Evolutionary conservation across 2,329 filamentous ascomycete genomes (phyloP).

Genomic region (Fusarium sp.): DNA sequence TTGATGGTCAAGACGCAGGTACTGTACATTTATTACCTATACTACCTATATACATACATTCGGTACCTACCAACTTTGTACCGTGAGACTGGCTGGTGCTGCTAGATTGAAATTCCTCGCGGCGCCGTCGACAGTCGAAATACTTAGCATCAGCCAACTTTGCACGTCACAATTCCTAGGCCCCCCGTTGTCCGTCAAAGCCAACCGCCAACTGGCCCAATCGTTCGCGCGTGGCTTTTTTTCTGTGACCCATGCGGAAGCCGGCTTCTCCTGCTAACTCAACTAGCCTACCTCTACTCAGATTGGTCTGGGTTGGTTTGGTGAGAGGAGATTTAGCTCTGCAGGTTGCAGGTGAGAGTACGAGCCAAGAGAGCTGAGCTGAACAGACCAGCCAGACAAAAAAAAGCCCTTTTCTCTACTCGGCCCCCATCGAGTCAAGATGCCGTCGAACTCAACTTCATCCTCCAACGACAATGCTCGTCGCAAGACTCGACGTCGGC

Average conservation of each 20-base stretch:
- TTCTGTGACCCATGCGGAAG: conserved; percentile 34
- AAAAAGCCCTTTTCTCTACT: conserved; percentile 34
- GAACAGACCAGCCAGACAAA: conserved; percentile 26
- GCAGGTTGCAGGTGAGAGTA: conserved; percentile 13
- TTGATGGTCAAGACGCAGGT: conserved; percentile 21
- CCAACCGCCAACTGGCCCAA: conserved; percentile 35
- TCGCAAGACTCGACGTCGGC: conserved; percentile 39
- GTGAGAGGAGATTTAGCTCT: conserved; percentile 25
- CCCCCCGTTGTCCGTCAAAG: conserved; percentile 28
- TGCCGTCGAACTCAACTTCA: conserved; percentile 36
- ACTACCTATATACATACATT: background rate
- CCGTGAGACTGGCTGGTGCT: background rate
- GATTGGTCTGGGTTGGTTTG: conserved; percentile 29
- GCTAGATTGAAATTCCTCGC: conserved; percentile 33
- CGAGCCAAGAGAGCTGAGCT: conserved; percentile 15
- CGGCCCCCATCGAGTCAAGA: conserved; percentile 23
- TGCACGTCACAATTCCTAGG: conserved; percentile 43
- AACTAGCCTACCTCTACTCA: conserved; percentile 26
- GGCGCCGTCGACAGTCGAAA: conserved; percentile 31
- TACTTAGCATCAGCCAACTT: conserved; percentile 35
- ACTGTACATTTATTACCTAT: background rate
- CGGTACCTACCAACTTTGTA: background rate
- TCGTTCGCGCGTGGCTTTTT: conserved; percentile 39
- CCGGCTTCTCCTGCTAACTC: conserved; percentile 33
- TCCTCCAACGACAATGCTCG: conserved; percentile 42